These are phyloP conservation scores for Flagelloscypha sp. DNA, from an alignment of 768 basidiomycete species.

Conservation along the genomic window DNA sequence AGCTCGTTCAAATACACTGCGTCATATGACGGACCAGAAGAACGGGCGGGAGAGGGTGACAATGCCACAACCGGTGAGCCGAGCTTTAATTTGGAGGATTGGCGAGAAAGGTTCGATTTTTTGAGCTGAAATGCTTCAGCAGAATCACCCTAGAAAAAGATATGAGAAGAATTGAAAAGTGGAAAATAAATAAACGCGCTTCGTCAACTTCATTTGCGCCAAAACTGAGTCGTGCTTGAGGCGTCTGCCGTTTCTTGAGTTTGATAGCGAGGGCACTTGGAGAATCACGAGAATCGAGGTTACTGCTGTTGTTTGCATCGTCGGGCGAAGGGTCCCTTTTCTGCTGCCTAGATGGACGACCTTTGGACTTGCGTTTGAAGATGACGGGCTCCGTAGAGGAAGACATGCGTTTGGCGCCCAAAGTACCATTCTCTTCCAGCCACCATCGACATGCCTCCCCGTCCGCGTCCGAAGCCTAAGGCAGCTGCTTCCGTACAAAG, in stretches of 20 bases:
- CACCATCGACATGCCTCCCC: constrained; percentile 30
- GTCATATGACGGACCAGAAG: constrained; percentile 53
- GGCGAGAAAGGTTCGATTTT: constrained; percentile 45
- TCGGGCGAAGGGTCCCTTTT: constrained; percentile 37
- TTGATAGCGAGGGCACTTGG: constrained; percentile 57
- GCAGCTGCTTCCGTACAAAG: constrained; percentile 7
- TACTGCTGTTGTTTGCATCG: constrained; percentile 19
- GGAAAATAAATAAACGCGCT: constrained; percentile 40
- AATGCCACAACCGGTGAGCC: not conserved
- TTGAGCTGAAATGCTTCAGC: constrained; percentile 71
- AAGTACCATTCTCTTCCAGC: constrained; percentile 9
- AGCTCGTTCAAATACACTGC: constrained; percentile 67
- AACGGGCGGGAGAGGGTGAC: constrained; percentile 1
- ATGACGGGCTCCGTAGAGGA: constrained; percentile 37
- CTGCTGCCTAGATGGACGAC: constrained; percentile 27
- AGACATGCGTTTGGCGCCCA: too few relatives aligned
- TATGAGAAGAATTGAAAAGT: constrained; percentile 1
- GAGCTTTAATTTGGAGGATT: not conserved
- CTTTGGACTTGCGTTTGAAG: constrained; percentile 43
- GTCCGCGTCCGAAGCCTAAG: constrained; percentile 47
- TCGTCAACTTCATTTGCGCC: constrained; percentile 53
- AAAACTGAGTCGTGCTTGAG: constrained; percentile 70
- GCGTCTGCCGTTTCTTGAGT: constrained; percentile 65
- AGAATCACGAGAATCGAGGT: constrained; percentile 42
- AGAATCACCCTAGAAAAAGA: constrained; percentile 37